These are phyloP conservation scores for Globisporangium megalacanthum DNA, from an alignment of 352 stramenopile genomes.

Conservation along the genomic window DNA sequence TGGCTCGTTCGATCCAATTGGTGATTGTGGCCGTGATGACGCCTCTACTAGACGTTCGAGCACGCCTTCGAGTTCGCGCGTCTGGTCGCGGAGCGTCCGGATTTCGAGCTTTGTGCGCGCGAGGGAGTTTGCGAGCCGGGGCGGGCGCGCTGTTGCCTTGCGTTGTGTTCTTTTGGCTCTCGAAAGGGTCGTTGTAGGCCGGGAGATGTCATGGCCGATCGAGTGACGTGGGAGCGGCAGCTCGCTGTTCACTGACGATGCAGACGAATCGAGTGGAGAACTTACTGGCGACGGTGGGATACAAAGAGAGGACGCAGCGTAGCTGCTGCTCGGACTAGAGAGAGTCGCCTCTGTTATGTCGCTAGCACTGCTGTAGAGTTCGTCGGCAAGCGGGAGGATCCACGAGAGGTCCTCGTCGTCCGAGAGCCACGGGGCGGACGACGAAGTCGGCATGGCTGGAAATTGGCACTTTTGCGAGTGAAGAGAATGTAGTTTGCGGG, in stretches of 20 bases:
- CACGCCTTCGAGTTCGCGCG: conserved; percentile 25
- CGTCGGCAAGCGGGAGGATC: neutral
- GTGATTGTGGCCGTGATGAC: neutral
- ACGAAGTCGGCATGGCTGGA: neutral
- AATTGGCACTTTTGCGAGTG: neutral
- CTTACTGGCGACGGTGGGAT: neutral
- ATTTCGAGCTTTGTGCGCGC: conserved; percentile 34
- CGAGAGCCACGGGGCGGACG: neutral
- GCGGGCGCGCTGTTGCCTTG: neutral
- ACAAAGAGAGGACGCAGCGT: too few species aligned
- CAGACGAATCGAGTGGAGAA: too few species aligned
- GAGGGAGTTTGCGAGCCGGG: conserved; percentile 12
- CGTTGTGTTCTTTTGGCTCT: neutral
- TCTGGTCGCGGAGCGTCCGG: conserved; percentile 27
- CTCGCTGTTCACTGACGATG: too few species aligned
- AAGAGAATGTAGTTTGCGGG: neutral
- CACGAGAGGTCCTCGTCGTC: neutral
- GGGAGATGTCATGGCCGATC: neutral
- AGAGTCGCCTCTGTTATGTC: too few species aligned
- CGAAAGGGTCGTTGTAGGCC: neutral
- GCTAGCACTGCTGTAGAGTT: neutral
- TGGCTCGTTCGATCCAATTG: neutral
- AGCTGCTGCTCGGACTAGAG: neutral
- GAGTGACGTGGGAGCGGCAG: neutral
- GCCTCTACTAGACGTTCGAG: conserved; percentile 19